These are phyloP conservation scores for Triticum dicoccoides DNA, from an alignment of 176 grass and related monocot species.

Conservation along the genomic window DNA sequence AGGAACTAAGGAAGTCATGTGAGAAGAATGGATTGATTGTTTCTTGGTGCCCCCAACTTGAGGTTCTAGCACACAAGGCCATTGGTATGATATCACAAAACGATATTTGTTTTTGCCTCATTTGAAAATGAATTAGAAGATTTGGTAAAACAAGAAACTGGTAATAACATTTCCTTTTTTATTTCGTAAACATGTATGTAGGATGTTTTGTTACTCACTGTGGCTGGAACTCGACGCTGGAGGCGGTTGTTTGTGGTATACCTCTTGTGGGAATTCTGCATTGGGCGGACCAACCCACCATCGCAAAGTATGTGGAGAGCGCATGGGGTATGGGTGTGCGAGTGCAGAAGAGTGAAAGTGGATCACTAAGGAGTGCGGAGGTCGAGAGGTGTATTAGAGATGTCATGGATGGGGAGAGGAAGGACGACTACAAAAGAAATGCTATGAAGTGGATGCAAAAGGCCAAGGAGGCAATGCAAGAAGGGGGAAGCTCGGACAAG, in stretches of 20 bases:
- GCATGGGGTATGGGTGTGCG: conserved; percentile 39
- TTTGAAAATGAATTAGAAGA: not conserved
- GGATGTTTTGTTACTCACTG: conserved; percentile 45
- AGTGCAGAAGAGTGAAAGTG: not conserved
- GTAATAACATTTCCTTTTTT: too few species aligned
- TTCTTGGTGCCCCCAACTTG: conserved; percentile 37
- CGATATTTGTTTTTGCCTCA: not conserved
- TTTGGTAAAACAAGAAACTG: too few species aligned
- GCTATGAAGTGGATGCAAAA: not conserved
- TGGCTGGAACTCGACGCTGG: conserved; percentile 43
- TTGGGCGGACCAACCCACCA: conserved; percentile 38
- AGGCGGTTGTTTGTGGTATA: not conserved
- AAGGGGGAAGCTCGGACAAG: not conserved
- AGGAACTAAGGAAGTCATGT: not conserved
- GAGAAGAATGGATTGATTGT: not conserved
- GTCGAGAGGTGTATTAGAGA: not conserved
- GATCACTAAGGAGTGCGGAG: not conserved
- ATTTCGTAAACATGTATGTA: not conserved
- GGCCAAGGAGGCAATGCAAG: not conserved
- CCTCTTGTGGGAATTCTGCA: conserved; percentile 22
- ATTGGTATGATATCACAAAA: not conserved
- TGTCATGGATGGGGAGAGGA: not conserved
- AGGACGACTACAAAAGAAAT: not conserved
- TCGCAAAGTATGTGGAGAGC: conserved; percentile 38
- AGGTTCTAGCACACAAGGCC: conserved; percentile 29